A percentile compares a stretch with the other conserved stretches of the same genome.
phyloP scores from a whole-genome alignment of 2,329 filamentous ascomycete genomes.

The Pseudogymnoascus verrucosus region DNA sequence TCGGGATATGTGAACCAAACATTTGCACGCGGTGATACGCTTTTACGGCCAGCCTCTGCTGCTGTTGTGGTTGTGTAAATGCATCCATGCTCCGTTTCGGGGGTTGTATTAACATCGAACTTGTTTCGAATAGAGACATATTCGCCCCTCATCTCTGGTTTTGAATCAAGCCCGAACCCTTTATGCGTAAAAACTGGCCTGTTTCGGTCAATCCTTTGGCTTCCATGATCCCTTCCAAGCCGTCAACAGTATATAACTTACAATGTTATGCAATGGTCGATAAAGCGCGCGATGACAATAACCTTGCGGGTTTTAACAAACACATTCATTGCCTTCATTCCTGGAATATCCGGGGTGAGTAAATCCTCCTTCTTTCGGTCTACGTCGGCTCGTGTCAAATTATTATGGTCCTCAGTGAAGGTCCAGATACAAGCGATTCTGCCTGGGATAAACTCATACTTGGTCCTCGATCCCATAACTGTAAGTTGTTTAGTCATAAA shows the following conservation, averaged over 20 bases:
- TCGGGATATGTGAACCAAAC: not conserved
- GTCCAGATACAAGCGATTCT: not conserved
- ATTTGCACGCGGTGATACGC: not conserved
- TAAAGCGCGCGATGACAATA: not conserved
- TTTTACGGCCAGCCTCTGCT: not conserved
- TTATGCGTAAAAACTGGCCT: conserved; percentile 1
- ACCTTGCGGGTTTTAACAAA: not conserved
- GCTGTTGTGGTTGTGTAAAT: not conserved
- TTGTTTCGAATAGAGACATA: not conserved
- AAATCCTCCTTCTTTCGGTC: not conserved
- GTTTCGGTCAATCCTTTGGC: not conserved
- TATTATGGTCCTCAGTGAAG: not conserved
- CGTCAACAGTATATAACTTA: not conserved
- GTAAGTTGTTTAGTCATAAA: conserved; percentile 2
- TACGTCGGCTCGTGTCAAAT: not conserved
- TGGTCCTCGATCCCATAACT: not conserved
- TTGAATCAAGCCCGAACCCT: not conserved
- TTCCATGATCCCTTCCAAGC: not conserved
- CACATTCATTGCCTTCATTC: not conserved
- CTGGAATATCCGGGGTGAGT: not conserved
- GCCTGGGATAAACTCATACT: not conserved
- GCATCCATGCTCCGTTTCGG: not conserved
- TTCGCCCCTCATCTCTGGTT: not conserved
- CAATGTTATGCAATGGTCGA: not conserved
- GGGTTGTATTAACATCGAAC: not conserved